A percentile compares a stretch with the other conserved stretches of the same genome.
Evolutionary conservation across 306 rosid species (phyloP).

Genomic region (Pueraria montana): DNA sequence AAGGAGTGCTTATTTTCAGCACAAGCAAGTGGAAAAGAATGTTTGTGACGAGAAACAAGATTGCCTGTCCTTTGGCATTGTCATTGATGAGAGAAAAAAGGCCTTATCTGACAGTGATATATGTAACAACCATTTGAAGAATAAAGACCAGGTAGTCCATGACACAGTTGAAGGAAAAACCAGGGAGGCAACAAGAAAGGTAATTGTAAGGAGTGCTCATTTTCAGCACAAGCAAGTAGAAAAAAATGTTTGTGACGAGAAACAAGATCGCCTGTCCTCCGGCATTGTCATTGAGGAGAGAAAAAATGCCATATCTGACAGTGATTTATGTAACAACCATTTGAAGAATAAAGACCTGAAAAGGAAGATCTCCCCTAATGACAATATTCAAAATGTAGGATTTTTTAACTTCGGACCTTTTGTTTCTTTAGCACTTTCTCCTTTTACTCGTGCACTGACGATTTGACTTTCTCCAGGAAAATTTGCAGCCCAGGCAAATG

Average conservation of each 20-base stretch:
- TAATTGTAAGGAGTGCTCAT: conserved; percentile 74
- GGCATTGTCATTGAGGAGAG: conserved; percentile 39
- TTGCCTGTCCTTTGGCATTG: conserved; percentile 36
- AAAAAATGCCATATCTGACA: conserved; percentile 48
- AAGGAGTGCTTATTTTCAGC: conserved; percentile 81
- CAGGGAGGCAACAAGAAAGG: conserved; percentile 66
- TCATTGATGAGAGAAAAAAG: conserved; percentile 45
- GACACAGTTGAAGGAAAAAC: conserved; percentile 58
- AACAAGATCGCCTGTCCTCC: conserved; percentile 48
- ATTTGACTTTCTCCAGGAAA: conserved; percentile 66
- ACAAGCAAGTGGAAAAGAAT: conserved; percentile 56
- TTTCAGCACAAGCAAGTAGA: conserved; percentile 67
- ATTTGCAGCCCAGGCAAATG: conserved; percentile 57
- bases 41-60: conserved; percentile 54
- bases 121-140: conserved; percentile 47
- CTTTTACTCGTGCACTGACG: conserved; percentile 40
- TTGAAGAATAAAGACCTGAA: conserved; percentile 56
- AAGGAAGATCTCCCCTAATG: conserved; percentile 69
- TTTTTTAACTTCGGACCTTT: conserved; percentile 46
- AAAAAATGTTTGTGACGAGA: conserved; percentile 48
- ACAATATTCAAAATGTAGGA: conserved; percentile 61
- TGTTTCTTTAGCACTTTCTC: conserved; percentile 12
- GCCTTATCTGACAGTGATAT: conserved; percentile 50
- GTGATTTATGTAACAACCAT: conserved; percentile 49
- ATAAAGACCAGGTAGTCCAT: conserved; percentile 42